phyloP scores from a whole-genome alignment of 257 asterid genomes.

The Plantago ovata region DNA sequence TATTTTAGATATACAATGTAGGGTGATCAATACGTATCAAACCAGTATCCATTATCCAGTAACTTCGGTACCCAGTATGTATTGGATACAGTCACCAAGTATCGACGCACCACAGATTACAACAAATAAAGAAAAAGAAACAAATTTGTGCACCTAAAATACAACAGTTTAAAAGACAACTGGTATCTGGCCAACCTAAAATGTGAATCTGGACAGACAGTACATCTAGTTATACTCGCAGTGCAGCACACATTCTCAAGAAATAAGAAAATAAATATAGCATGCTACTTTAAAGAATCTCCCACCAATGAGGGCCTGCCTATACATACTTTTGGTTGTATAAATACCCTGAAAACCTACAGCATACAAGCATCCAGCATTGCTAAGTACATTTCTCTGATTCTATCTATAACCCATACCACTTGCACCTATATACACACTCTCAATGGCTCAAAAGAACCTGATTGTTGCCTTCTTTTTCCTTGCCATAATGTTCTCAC shows the following conservation, averaged over 20 bases:
- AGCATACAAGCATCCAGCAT: constrained; percentile 23
- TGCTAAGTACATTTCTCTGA: constrained; percentile 2
- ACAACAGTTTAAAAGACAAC: neutral
- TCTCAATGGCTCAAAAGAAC: constrained; percentile 36
- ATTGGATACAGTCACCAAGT: too few species aligned
- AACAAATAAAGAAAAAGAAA: too few species aligned
- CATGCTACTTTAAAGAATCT: constrained; percentile 22
- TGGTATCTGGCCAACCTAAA: neutral
- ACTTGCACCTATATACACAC: neutral
- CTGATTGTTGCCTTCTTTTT: constrained; percentile 31
- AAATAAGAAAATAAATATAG: constrained; percentile 13
- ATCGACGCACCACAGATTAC: too few species aligned
- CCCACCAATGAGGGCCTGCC: constrained; percentile 33
- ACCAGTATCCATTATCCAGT: too few species aligned
- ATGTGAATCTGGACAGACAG: constrained; percentile 15
- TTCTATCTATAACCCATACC: neutral
- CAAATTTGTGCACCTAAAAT: too few species aligned
- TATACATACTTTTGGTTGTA: constrained; percentile 25
- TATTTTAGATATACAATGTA: too few species aligned
- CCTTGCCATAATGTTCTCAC: constrained; percentile 32
- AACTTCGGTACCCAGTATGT: too few species aligned
- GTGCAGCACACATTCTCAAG: constrained; percentile 17
- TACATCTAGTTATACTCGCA: neutral
- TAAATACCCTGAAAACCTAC: constrained; percentile 31
- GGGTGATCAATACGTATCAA: too few species aligned